These are phyloP conservation scores for Eucommia ulmoides DNA, from an alignment of 257 asterid genomes.

Conservation along the genomic window DNA sequence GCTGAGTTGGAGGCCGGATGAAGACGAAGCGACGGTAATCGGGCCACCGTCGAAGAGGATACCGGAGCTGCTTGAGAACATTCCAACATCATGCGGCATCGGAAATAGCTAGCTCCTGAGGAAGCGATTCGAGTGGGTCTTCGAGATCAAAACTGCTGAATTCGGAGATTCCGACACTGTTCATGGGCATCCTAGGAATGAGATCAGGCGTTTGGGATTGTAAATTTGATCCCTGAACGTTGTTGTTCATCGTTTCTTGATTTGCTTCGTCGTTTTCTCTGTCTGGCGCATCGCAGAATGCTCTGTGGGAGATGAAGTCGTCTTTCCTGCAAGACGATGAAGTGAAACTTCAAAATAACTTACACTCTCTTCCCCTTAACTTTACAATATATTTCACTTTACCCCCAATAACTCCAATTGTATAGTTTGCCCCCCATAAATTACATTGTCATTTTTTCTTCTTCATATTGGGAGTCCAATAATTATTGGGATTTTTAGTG, in stretches of 20 bases:
- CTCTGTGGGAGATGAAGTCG: constrained; percentile 89
- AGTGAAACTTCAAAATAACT: no score
- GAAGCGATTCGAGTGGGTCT: constrained; percentile 42
- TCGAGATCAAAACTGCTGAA: constrained; percentile 32
- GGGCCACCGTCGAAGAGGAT: constrained; percentile 53
- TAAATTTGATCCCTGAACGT: constrained; percentile 21
- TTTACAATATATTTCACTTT: no score
- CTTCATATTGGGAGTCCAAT: no score
- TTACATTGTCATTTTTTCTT: no score
- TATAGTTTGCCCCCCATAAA: no score
- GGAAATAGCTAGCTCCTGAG: constrained; percentile 52
- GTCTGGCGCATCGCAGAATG: constrained; percentile 81
- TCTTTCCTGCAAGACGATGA: constrained; percentile 53
- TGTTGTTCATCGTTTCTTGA: constrained; percentile 33
- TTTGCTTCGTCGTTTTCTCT: constrained; percentile 79
- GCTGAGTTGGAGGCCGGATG: constrained; percentile 76
- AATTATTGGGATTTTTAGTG: no score
- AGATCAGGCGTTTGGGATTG: constrained; percentile 42
- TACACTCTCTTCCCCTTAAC: no score
- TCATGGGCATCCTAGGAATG: constrained; percentile 33
- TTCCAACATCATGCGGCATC: constrained; percentile 54
- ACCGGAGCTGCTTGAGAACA: constrained; percentile 53
- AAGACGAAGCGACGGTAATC: constrained; percentile 36
- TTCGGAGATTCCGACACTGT: constrained; percentile 30
- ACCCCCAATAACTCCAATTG: no score